These are phyloP conservation scores for Cyclotella baltica DNA, from an alignment of 108 stramenopile species.

Conservation along the genomic window DNA sequence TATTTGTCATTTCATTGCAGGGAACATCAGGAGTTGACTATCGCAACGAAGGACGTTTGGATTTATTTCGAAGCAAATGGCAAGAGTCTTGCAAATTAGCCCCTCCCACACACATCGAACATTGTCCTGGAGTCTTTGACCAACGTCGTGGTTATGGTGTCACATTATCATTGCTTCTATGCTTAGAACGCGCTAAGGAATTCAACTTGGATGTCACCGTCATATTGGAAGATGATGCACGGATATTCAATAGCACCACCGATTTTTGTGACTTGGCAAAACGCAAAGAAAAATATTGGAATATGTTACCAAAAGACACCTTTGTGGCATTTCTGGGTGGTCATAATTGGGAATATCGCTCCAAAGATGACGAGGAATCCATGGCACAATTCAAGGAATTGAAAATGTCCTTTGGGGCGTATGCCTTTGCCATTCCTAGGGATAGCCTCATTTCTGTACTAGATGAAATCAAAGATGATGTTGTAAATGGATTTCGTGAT, in stretches of 20 bases:
- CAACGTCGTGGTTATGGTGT: slow-evolving; percentile 24
- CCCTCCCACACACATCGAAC: slow-evolving; percentile 12
- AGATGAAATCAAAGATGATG: slow-evolving; percentile 16
- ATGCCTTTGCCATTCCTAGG: slow-evolving; percentile 15
- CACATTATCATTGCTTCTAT: slow-evolving; percentile 20
- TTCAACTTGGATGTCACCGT: slow-evolving; percentile 18
- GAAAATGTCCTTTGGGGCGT: slow-evolving; percentile 3
- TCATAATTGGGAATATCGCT: slow-evolving; percentile 18
- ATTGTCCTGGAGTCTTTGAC: slow-evolving; percentile 22
- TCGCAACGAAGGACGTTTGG: slow-evolving; percentile 26
- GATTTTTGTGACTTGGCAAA: slow-evolving; percentile 2
- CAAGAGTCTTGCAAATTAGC: slow-evolving; percentile 2
- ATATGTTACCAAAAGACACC: not conserved
- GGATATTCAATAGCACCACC: slow-evolving; percentile 1
- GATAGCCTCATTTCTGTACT: slow-evolving; percentile 9
- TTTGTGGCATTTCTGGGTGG: slow-evolving; percentile 25
- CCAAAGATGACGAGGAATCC: not conserved
- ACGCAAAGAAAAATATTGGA: not conserved
- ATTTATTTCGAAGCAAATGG: slow-evolving; percentile 26
- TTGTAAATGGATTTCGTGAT: slow-evolving; percentile 16
- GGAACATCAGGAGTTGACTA: slow-evolving; percentile 24
- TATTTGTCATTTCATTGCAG: slow-evolving; percentile 31
- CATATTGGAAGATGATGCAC: slow-evolving; percentile 25
- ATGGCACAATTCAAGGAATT: not conserved
- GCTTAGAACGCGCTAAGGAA: slow-evolving; percentile 10